Conservation (phyloP, 2,329 filamentous ascomycete genomes). For the Clonostachys rosea region DNA sequence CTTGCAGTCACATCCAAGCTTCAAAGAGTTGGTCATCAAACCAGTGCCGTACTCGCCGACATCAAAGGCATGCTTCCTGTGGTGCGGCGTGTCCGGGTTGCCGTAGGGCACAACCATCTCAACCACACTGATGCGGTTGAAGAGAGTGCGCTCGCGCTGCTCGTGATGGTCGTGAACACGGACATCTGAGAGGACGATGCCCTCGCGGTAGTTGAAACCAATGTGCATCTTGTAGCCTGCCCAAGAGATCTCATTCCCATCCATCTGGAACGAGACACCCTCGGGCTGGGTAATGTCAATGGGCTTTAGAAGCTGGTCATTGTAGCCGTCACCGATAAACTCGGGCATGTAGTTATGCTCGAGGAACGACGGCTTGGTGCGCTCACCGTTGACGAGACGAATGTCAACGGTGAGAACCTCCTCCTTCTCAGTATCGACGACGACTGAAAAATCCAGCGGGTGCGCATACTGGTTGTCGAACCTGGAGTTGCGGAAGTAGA, state of each 20-base stretch:
- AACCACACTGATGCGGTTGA: slow-evolving; percentile 63
- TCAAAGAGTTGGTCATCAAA: slow-evolving; percentile 61
- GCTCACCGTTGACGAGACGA: slow-evolving; percentile 36
- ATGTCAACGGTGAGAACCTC: slow-evolving; percentile 39
- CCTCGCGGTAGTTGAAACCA: slow-evolving; percentile 69
- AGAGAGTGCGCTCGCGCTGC: slow-evolving; percentile 45
- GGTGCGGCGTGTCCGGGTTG: slow-evolving; percentile 58
- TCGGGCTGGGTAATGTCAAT: slow-evolving; percentile 33
- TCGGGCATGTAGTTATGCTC: slow-evolving; percentile 31
- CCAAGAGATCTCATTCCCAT: slow-evolving; percentile 46
- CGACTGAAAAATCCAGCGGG: slow-evolving; percentile 44
- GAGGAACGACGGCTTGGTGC: slow-evolving; percentile 33
- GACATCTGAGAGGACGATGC: slow-evolving; percentile 65
- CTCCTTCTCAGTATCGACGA: slow-evolving; percentile 39
- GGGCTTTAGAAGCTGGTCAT: slow-evolving; percentile 25
- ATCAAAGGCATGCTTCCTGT: slow-evolving; percentile 65
- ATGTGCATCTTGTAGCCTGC: slow-evolving; percentile 68
- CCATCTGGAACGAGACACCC: slow-evolving; percentile 38
- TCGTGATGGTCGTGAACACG: slow-evolving; percentile 50
- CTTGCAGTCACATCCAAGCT: slow-evolving; percentile 65
- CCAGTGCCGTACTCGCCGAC: slow-evolving; percentile 64
- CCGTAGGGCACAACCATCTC: slow-evolving; percentile 72
- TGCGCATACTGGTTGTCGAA: slow-evolving; percentile 63
- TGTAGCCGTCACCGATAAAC: slow-evolving; percentile 24
- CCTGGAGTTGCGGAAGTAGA: slow-evolving; percentile 72